Evolutionary conservation across 495 filamentous ascomycete species (phyloP).

Genomic region (Alectoria sarmentosa): DNA sequence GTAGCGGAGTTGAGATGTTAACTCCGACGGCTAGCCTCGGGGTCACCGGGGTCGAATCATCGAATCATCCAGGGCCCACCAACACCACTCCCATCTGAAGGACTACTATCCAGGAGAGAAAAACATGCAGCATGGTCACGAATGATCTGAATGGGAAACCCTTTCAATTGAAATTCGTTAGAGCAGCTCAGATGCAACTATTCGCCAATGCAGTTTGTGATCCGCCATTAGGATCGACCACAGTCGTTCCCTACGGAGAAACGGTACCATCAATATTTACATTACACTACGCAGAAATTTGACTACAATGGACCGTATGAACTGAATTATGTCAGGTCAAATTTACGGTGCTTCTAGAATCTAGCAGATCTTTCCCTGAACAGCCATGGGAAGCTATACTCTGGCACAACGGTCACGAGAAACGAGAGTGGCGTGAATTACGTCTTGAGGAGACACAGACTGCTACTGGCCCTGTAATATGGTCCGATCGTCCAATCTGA

Average conservation of each 20-base stretch:
- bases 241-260: constrained; percentile 42
- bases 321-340: constrained; percentile 34
- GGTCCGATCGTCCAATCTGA: constrained; percentile 25
- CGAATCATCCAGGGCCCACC: no score
- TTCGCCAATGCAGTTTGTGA: constrained; percentile 48
- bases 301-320: no score
- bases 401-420: constrained; percentile 59
- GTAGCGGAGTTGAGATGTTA: neutral
- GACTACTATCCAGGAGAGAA: no score
- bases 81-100: neutral
- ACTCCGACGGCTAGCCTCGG: neutral
- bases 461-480: constrained; percentile 33
- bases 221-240: constrained; percentile 65
- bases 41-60: no score
- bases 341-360: constrained; percentile 69
- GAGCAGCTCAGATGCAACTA: constrained; percentile 42
- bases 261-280: constrained; percentile 19
- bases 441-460: constrained; percentile 29
- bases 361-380: constrained; percentile 45
- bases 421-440: constrained; percentile 35
- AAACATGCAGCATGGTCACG: constrained; percentile 18
- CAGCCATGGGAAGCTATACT: constrained; percentile 65
- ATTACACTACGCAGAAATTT: neutral
- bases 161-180: constrained; percentile 32
- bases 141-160: constrained; percentile 23